phyloP scores from a whole-genome alignment of 495 filamentous ascomycete species.

The Penicillium atrosanguineum region DNA sequence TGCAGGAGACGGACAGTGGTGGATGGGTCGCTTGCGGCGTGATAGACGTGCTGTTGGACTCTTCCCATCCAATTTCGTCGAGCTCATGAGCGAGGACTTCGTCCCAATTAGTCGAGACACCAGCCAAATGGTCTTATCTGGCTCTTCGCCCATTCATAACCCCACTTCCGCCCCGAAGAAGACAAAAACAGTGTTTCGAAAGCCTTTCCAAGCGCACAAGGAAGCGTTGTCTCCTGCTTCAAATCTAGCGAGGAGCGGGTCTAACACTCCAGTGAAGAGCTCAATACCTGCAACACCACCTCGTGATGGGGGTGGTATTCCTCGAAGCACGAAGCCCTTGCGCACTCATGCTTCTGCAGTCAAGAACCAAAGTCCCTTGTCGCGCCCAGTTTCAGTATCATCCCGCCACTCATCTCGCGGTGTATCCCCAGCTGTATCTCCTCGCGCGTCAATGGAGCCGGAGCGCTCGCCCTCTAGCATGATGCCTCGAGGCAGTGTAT shows the following conservation, averaged over 20 bases:
- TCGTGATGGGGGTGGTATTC: slow-evolving; percentile 37
- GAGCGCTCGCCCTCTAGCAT: slow-evolving; percentile 32
- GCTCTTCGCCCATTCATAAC: slow-evolving; percentile 42
- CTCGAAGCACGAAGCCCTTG: slow-evolving; percentile 35
- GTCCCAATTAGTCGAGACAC: slow-evolving; percentile 71
- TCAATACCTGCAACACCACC: slow-evolving; percentile 49
- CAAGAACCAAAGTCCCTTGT: slow-evolving; percentile 35
- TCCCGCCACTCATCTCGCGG: slow-evolving; percentile 31
- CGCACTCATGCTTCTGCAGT: slow-evolving; percentile 40
- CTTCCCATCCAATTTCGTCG: slow-evolving; percentile 97
- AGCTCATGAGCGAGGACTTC: slow-evolving; percentile 81
- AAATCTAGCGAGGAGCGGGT: slow-evolving; percentile 28
- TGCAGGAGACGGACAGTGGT: slow-evolving; percentile 96
- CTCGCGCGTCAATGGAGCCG: slow-evolving; percentile 24
- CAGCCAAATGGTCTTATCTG: slow-evolving; percentile 60
- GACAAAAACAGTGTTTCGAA: slow-evolving; percentile 48
- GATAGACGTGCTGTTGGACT: slow-evolving; percentile 85
- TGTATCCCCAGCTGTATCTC: slow-evolving; percentile 26
- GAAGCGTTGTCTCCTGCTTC: slow-evolving; percentile 47
- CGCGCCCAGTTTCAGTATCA: slow-evolving; percentile 30
- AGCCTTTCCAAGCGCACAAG: slow-evolving; percentile 56
- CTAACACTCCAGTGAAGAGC: slow-evolving; percentile 34
- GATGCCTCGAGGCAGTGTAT: slow-evolving; percentile 24
- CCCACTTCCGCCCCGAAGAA: slow-evolving; percentile 49
- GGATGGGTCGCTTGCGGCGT: slow-evolving; percentile 86